These are phyloP conservation scores for Colletotrichum lupini DNA, from an alignment of 2,329 filamentous ascomycete species.

Conservation along the genomic window DNA sequence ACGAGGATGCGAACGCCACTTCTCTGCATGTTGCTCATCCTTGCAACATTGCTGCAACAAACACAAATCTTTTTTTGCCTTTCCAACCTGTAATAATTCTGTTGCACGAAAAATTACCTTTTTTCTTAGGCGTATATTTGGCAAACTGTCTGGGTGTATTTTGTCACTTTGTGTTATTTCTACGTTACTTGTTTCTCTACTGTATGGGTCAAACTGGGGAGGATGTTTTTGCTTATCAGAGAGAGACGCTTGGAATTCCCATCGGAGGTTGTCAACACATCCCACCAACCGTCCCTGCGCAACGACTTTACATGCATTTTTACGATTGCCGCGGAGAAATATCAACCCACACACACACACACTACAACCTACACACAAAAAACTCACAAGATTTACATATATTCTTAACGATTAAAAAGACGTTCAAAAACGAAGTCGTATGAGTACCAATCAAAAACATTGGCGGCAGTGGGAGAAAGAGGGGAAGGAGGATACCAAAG, in stretches of 20 bases:
- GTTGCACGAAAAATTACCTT: conserved; percentile 18
- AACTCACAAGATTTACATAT: conserved; percentile 8
- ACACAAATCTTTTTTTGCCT: background rate
- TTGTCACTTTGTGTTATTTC: background rate
- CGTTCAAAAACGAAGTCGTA: background rate
- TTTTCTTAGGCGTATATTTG: conserved; percentile 11
- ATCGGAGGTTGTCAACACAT: background rate
- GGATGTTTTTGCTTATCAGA: conserved; percentile 16
- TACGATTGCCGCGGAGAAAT: conserved; percentile 18
- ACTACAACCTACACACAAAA: conserved; percentile 8
- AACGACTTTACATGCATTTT: conserved; percentile 28
- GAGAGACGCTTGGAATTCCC: background rate
- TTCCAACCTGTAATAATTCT: conserved; percentile 30
- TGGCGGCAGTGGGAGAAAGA: background rate
- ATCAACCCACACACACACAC: conserved; percentile 7
- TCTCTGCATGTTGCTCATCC: conserved; percentile 4
- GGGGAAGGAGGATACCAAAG: background rate
- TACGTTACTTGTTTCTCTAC: background rate
- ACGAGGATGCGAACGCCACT: background rate
- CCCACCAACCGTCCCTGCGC: background rate
- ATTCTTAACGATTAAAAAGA: conserved; percentile 12
- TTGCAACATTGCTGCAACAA: conserved; percentile 1
- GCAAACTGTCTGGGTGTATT: conserved; percentile 22
- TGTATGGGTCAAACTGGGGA: background rate
- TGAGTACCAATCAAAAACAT: background rate